Conservation (phyloP, 352 stramenopile genomes). For the Phytophthora citricola region DNA sequence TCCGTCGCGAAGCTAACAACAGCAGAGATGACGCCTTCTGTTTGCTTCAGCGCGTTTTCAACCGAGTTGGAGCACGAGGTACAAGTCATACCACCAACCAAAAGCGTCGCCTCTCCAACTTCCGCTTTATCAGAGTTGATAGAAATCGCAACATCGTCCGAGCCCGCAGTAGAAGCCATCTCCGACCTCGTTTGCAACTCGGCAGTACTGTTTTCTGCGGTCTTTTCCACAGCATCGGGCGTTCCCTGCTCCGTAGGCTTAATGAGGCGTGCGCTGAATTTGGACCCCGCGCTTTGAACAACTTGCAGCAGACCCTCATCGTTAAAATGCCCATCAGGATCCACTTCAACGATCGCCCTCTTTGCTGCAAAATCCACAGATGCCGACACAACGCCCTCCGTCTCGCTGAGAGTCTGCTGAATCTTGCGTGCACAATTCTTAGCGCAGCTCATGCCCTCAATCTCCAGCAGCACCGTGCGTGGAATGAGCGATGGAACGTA, state of each 20-base stretch:
- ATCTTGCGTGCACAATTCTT: slow-evolving; percentile 81
- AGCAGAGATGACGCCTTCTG: slow-evolving; percentile 76
- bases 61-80: slow-evolving; percentile 93
- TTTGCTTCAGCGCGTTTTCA: slow-evolving; percentile 82
- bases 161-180: slow-evolving; percentile 12
- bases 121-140: slow-evolving; percentile 61
- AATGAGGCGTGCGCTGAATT: slow-evolving; percentile 35
- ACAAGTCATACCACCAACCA: slow-evolving; percentile 92
- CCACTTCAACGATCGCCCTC: slow-evolving; percentile 65
- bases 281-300: slow-evolving; percentile 41
- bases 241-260: slow-evolving; percentile 5
- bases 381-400: slow-evolving; percentile 69
- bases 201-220: slow-evolving; percentile 1
- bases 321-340: slow-evolving; percentile 61
- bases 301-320: slow-evolving; percentile 66
- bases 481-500: slow-evolving; percentile 37
- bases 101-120: slow-evolving; percentile 65
- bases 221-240: background rate
- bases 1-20: slow-evolving; percentile 91
- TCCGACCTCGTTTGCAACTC: slow-evolving; percentile 11
- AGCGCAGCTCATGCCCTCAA: slow-evolving; percentile 73
- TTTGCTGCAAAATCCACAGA: slow-evolving; percentile 75
- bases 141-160: slow-evolving; percentile 44
- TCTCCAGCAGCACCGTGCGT: slow-evolving; percentile 54
- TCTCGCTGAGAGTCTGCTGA: slow-evolving; percentile 59